Evolutionary conservation across 768 basidiomycete species (phyloP), one percentile per base, ranked within the genome.

Genomic region (Boletus rubescentipes): DNA sequence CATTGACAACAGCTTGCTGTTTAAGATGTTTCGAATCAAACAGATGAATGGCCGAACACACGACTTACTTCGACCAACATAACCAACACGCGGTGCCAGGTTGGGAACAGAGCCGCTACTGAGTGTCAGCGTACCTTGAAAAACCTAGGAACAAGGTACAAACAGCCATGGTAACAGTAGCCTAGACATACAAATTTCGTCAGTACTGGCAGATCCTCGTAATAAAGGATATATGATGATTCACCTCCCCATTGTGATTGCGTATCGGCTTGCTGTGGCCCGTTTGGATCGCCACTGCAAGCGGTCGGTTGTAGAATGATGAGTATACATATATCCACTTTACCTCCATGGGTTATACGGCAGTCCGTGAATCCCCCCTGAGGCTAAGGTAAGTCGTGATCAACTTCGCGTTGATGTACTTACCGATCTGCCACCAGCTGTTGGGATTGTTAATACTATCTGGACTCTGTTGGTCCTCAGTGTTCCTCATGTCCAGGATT

Each of bases 391-490:
- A n/a, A 56, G 43, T 2, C 0, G 1, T 11, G 15, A 37, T 12
- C 14, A 10, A n/a, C 29, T 10, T 20, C 7, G 10, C 9, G 2
- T 26, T 10, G 26, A 36, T 31, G 10, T 9, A 2, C 47, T 41
- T 43, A 64, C 62, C 58, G 0, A 63, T 56, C 32, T 64, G 61
- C 61, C 58, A 63, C 54, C 54, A 62, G 18, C 61, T 56, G 43
- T 63, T 63, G 14, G 61, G 61, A 0, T 60, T 62, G 6, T 62
- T 43, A 3, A 53, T 15, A 30, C 42, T 61, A 21, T 52, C 23
- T 18, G 59, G 43, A 36, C 47, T 50, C 4, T 46, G 14, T 2
- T 1, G n/a, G n/a, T 52, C 18, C 6, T 37, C 3, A 4, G 31
- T 15, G 32, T 31, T 50, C 9, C 5, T 49, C 61, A 57, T 51